Evolutionary conservation across 164 flowering plant genomes (phyloP).

Genomic region (Vitis vinifera): DNA sequence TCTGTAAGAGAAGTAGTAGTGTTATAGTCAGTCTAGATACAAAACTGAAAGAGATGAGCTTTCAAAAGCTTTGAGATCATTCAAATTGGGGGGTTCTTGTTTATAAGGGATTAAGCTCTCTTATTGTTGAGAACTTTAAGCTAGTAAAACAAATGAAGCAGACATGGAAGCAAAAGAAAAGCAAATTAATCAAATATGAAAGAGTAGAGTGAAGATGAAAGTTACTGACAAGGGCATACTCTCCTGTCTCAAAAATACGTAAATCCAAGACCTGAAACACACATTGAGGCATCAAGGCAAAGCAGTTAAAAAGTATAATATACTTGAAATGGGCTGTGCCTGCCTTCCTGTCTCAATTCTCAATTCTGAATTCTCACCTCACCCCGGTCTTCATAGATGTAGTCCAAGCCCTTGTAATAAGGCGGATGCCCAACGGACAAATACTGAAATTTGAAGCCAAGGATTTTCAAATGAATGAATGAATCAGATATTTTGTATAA

Average conservation of each 20-base stretch:
- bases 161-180: too few species aligned
- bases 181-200: too few species aligned
- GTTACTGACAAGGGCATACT: conserved; percentile 74
- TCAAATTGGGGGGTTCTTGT: too few species aligned
- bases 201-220: too few species aligned
- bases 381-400: conserved; percentile 94
- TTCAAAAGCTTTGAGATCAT: too few species aligned
- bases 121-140: too few species aligned
- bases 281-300: too few species aligned
- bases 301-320: too few species aligned
- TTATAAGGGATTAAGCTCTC: too few species aligned
- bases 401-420: conserved; percentile 88
- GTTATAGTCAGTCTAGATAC: neutral
- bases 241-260: conserved; percentile 83
- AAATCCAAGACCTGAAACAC: conserved; percentile 76
- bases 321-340: too few species aligned
- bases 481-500: neutral
- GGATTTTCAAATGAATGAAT: neutral
- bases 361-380: conserved; percentile 43
- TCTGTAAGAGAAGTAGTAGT: conserved; percentile 29
- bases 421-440: conserved; percentile 92
- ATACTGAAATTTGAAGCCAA: conserved; percentile 46
- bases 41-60: neutral
- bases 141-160: too few species aligned
- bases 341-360: too few species aligned